Percentiles rank a stretch among this genome's conserved stretches.
Evolutionary conservation across 2,329 filamentous ascomycete genomes (phyloP).

Genomic region (Botrytis porri): DNA sequence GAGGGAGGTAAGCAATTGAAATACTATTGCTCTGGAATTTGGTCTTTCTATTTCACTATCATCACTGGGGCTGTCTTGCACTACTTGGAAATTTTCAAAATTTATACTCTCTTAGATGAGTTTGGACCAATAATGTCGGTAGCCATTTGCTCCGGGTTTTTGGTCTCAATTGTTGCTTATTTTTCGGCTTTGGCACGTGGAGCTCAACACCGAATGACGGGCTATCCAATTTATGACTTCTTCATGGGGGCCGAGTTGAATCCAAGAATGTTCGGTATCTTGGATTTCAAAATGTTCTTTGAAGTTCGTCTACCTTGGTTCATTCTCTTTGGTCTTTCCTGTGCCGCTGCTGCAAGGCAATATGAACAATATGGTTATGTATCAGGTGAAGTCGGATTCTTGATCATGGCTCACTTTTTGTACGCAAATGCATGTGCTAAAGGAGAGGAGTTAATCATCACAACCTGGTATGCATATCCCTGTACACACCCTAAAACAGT

Average conservation of each 20-base stretch:
- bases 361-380: constrained; percentile 84
- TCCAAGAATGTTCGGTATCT: constrained; percentile 76
- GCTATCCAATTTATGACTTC: constrained; percentile 77
- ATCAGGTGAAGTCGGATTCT: constrained; percentile 77
- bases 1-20: constrained; percentile 78
- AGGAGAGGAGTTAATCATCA: constrained; percentile 85
- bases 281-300: constrained; percentile 95
- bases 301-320: constrained; percentile 92
- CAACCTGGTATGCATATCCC: constrained; percentile 60
- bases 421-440: constrained; percentile 92
- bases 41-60: constrained; percentile 85
- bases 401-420: constrained; percentile 85
- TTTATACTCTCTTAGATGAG: constrained; percentile 91
- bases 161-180: constrained; percentile 82
- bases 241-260: constrained; percentile 90
- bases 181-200: constrained; percentile 78
- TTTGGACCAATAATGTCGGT: constrained; percentile 93
- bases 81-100: constrained; percentile 76
- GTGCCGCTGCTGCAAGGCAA: constrained; percentile 75
- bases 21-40: constrained; percentile 92
- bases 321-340: constrained; percentile 76
- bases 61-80: constrained; percentile 69
- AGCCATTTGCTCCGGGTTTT: constrained; percentile 84
- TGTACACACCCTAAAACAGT: too few relatives aligned
- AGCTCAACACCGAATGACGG: constrained; percentile 88